phyloP scores from a whole-genome alignment of 176 grass and related monocot species.

The Aegilops sharonensis region DNA sequence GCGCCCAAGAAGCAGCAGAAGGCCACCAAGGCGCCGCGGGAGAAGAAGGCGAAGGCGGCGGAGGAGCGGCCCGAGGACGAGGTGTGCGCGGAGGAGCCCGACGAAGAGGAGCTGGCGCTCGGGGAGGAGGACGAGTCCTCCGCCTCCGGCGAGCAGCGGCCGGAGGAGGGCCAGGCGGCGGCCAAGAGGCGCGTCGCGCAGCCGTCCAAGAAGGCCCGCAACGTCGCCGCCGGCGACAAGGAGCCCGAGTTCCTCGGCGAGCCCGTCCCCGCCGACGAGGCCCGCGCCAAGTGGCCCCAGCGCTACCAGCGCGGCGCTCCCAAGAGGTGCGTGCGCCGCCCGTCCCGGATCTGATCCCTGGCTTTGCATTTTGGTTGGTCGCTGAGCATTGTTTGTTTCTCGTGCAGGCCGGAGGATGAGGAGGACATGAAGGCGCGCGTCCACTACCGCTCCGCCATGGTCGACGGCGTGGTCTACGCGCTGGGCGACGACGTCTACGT shows the following conservation, averaged over 20 bases:
- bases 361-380: not conserved
- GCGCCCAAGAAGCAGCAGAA: not conserved
- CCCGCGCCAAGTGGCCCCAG: constrained; percentile 54
- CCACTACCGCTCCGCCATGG: constrained; percentile 57
- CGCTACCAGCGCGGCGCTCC: constrained; percentile 33
- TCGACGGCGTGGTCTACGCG: constrained; percentile 48
- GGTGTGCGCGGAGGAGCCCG: constrained; percentile 24
- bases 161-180: not conserved
- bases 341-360: not conserved
- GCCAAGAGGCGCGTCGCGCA: constrained; percentile 36
- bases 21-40: constrained; percentile 3
- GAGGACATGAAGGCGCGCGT: constrained; percentile 30
- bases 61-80: not conserved
- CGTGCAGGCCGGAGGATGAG: constrained; percentile 39
- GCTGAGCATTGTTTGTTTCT: not conserved
- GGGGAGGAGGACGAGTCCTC: constrained; percentile 1
- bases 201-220: constrained; percentile 18
- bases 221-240: not conserved
- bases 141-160: not conserved
- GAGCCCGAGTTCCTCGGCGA: constrained; percentile 42
- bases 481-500: constrained; percentile 69
- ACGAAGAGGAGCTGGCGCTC: constrained; percentile 38
- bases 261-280: constrained; percentile 39
- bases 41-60: not conserved
- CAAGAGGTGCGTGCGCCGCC: not conserved